Base-by-base conservation (phyloP, 306 rosid species). In the Arachis hypogaea region DNA sequence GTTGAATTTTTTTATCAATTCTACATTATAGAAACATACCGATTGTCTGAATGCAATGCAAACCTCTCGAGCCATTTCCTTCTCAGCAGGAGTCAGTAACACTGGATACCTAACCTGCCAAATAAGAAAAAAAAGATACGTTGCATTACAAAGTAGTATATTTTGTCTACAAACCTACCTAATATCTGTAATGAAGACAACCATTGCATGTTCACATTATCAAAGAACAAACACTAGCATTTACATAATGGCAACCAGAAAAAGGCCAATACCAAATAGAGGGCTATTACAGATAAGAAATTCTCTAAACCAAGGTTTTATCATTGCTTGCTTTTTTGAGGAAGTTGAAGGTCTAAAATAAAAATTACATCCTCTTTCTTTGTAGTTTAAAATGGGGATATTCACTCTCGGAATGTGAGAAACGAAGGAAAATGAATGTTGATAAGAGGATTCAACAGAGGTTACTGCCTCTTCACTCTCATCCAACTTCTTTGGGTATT, bases 51-150 rank as follows among this genome's bases (percentile, higher is more conserved):
- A 94, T 59, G 99, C 97, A 75, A 80, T 78, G 86, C 96, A 92
- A 69, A 94, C 99, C 30, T 94, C 93, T 83, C 97, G 92, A 42
- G 99, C 96, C 98, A 94, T 90, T 84, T 94, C 96, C 87, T 94
- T 94, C 85, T 94, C 99, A 36, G 80, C 74, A 55, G 99, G 99
- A 77, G 95, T 92, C 78, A 94, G 78, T 78, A 94, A 84, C 69
- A 94, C 99, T 50, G 99, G 99, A 86, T 92, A 94, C 81, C 99
- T 90, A 65, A 94, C 92, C 99, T 94, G 92, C 63, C 88, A 80
- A 82, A 82, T 60, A 44, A 79, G 69, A 72, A 68, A 72, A 77
- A 14, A 65, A 69, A 75, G 11, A 51, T 49, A 71, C 66, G 56
- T 73, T n/a, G 50, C 57, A 56, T 61, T 44, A 54, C 62, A 44